These are phyloP conservation scores for Arthroderma sp. DNA, from an alignment of 2,329 filamentous ascomycete genomes.

Conservation along the genomic window DNA sequence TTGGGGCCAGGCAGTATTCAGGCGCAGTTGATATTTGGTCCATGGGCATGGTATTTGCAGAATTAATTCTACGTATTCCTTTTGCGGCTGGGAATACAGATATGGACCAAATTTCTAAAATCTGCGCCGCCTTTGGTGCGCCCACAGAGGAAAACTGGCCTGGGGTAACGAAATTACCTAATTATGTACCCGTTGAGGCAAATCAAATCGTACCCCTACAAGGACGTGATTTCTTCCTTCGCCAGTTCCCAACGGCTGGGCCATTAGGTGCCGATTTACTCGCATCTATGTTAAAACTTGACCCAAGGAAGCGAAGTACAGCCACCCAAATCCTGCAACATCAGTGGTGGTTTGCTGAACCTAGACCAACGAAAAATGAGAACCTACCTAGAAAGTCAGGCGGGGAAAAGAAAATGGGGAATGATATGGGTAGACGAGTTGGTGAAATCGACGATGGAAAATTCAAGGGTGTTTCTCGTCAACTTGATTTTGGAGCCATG, in stretches of 20 bases:
- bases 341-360: constrained; percentile 73
- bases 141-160: constrained; percentile 94
- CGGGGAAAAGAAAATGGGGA: constrained; percentile 62
- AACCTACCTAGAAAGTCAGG: constrained; percentile 68
- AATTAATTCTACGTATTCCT: constrained; percentile 70
- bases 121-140: constrained; percentile 75
- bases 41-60: constrained; percentile 83
- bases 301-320: constrained; percentile 73
- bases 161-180: constrained; percentile 66
- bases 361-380: constrained; percentile 68
- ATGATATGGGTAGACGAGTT: constrained; percentile 66
- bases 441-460: constrained; percentile 57
- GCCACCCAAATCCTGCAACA: constrained; percentile 69
- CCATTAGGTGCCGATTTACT: constrained; percentile 75
- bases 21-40: constrained; percentile 92
- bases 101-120: constrained; percentile 71
- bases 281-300: constrained; percentile 69
- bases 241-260: constrained; percentile 68
- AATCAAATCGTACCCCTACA: constrained; percentile 45
- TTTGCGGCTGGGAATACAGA: constrained; percentile 77
- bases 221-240: constrained; percentile 59
- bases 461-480: constrained; percentile 64
- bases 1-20: constrained; percentile 77
- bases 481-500: constrained; percentile 58
- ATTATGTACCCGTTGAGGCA: constrained; percentile 60